Conservation (phyloP, 805 yeast genomes). For the Ogataea pignaliae region DNA sequence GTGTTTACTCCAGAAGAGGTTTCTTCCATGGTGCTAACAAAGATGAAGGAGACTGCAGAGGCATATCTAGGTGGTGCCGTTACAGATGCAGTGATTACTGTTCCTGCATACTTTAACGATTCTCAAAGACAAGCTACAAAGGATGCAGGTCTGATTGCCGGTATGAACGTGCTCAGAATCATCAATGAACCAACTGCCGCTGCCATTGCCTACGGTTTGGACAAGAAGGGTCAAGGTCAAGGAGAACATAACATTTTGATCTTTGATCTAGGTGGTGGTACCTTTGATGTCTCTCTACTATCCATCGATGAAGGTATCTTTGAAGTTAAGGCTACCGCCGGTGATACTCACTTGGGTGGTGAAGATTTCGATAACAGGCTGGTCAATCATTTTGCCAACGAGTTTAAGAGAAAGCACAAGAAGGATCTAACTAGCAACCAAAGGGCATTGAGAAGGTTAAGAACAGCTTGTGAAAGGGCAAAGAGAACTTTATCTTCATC, state of each 20-base stretch:
- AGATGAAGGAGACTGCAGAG: slow-evolving; percentile 66
- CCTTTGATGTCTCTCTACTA: slow-evolving; percentile 89
- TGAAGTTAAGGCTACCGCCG: slow-evolving; percentile 93
- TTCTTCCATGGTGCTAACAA: slow-evolving; percentile 77
- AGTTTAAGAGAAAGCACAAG: slow-evolving; percentile 97
- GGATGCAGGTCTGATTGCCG: slow-evolving; percentile 71
- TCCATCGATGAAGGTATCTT: slow-evolving; percentile 94
- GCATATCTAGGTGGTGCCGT: slow-evolving; percentile 47
- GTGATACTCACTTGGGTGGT: slow-evolving; percentile 95
- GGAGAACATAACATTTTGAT: slow-evolving; percentile 52
- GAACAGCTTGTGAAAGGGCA: slow-evolving; percentile 99
- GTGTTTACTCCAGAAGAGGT: slow-evolving; percentile 91
- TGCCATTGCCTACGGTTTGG: slow-evolving; percentile 76
- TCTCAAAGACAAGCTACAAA: slow-evolving; percentile 83
- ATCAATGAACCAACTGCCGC: slow-evolving; percentile 86
- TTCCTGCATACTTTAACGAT: slow-evolving; percentile 82
- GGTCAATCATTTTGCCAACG: slow-evolving; percentile 88
- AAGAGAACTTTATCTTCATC: slow-evolving; percentile 97
- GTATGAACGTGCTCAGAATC: slow-evolving; percentile 69
- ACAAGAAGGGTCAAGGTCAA: slow-evolving; percentile 38
- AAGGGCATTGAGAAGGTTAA: slow-evolving; percentile 96
- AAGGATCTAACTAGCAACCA: slow-evolving; percentile 90
- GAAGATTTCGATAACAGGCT: slow-evolving; percentile 97
- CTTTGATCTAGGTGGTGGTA: slow-evolving; percentile 82
- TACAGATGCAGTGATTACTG: slow-evolving; percentile 75